phyloP scores from a whole-genome alignment of 1,139 yeast genomes.

The Saccharomycopsis crataegensis region DNA sequence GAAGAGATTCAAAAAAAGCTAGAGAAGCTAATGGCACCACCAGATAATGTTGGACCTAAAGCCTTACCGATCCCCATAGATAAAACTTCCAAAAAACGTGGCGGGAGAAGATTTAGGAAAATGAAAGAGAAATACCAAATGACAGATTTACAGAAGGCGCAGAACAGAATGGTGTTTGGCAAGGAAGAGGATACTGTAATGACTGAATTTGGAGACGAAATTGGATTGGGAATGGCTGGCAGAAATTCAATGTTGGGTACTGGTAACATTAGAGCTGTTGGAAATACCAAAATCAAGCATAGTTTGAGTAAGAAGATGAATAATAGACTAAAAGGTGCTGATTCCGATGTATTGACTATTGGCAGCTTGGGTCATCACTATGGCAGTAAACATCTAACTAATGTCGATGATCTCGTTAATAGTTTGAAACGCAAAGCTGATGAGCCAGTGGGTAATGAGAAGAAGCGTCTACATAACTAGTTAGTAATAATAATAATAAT shows the following conservation, averaged over 20 bases:
- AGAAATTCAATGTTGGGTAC: constrained; percentile 19
- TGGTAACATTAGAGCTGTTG: neutral
- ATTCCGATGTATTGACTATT: neutral
- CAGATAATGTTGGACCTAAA: constrained; percentile 57
- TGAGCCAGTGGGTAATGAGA: too few relatives aligned
- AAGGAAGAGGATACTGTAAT: constrained; percentile 54
- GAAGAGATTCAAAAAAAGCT: constrained; percentile 55
- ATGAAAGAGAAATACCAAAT: constrained; percentile 73
- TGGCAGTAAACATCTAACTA: too few relatives aligned
- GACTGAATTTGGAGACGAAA: constrained; percentile 70
- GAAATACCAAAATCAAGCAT: neutral
- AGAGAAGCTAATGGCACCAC: constrained; percentile 71
- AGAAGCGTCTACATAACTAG: neutral
- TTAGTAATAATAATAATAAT: neutral
- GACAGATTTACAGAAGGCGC: constrained; percentile 77
- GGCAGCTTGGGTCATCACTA: neutral
- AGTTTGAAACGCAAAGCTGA: too few relatives aligned
- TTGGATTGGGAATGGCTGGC: constrained; percentile 73
- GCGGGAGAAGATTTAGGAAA: constrained; percentile 75
- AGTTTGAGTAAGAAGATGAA: neutral
- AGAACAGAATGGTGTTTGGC: constrained; percentile 80
- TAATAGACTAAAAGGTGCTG: neutral
- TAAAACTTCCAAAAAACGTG: constrained; percentile 71
- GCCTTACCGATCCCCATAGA: constrained; percentile 85
- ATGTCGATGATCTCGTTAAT: too few relatives aligned